Evolutionary conservation across 306 rosid species (phyloP), one percentile per base, ranked within the genome.

Genomic region (Pterocarpus macrocarpus): DNA sequence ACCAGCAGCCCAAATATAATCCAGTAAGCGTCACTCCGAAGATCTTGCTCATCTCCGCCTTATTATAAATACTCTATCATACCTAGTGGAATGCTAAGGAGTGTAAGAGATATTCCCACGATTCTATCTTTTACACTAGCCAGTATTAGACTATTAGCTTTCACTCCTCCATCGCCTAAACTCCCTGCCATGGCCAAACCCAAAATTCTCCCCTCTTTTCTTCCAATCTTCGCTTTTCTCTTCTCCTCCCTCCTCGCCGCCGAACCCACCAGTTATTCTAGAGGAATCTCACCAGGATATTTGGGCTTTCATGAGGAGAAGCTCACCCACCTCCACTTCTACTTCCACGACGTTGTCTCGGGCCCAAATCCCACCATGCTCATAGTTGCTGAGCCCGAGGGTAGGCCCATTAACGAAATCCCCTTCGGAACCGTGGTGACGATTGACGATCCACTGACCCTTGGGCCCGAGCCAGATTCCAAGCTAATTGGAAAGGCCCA

Each of bases 261-360:
- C 9, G 17, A 14, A 30, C 2, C 30, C 0, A 74, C 65, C 2
- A 66, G 3, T 16, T 89, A 47, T 86, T 72, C 77, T 4, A 45
- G 56, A 38, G 44, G 5, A 2, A 8, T 86, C 2, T 79, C 85
- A 14, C 90, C 86, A 5, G 4, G 64, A 0, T 28, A 39, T 1
- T 36, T 85, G 2, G 86, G 85, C n/a, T 67, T 86, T 15, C 38
- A 36, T 0, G 75, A 75, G 62, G 91, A 89, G 69, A 88, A 80
- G 72, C 80, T 91, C 41, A 86, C 81, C 63, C 91, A 89, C 67
- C 77, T 91, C 55, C 88, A 57, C 41, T 89, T 91, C 87, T 91
- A 43, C 85, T 84, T 87, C 73, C 95, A 89, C 3, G 92, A 91
- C 73, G 41, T 71, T 0, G 75, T 85, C 13, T 56, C 84, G 2